Conservation (phyloP, 1,139 yeast species). For the Pneumocystis jirovecii region DNA sequence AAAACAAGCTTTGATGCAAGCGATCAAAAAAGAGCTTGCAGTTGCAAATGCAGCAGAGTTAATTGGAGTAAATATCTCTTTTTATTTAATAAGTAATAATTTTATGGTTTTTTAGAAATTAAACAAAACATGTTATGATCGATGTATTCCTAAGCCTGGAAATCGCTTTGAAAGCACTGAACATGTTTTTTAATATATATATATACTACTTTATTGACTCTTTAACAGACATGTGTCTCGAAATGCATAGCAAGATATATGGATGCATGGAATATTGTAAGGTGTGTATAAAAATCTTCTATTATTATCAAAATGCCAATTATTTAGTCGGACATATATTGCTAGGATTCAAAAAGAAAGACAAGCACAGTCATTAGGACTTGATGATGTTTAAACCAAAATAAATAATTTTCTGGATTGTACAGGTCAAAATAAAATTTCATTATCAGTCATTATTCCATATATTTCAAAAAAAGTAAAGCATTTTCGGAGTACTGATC, state of each 20-base stretch:
- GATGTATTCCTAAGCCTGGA: conserved; percentile 50
- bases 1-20: background rate
- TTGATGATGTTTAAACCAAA: background rate
- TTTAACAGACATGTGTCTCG: conserved; percentile 8
- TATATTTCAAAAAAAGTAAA: background rate
- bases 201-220: background rate
- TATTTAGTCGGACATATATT: conserved; percentile 38
- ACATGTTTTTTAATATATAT: conserved; percentile 30
- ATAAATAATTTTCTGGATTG: background rate
- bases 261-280: conserved; percentile 75
- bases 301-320: background rate
- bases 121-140: conserved; percentile 74
- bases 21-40: background rate
- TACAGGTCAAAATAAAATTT: background rate
- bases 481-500: background rate
- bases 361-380: background rate
- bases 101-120: conserved; percentile 18
- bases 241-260: conserved; percentile 76
- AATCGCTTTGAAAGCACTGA: conserved; percentile 33
- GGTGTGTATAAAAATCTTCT: conserved; percentile 27
- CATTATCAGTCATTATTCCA: too few relatives aligned
- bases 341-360: conserved; percentile 42
- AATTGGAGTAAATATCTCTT: background rate
- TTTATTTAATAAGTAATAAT: background rate
- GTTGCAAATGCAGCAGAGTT: conserved; percentile 2